Base-by-base conservation (phyloP, 495 filamentous ascomycete genomes). In the Penicillium desertorum region DNA sequence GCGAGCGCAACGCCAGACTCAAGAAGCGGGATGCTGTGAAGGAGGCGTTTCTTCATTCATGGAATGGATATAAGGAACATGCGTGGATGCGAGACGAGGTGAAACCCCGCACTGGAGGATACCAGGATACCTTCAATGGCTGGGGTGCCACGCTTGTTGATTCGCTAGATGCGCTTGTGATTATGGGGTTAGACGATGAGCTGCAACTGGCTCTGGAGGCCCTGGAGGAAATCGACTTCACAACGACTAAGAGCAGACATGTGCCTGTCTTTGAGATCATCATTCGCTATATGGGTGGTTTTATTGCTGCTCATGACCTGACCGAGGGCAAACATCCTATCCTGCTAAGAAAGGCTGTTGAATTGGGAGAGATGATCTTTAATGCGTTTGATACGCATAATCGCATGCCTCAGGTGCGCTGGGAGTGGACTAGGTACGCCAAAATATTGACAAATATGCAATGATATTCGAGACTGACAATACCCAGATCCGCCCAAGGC, bases 371-470 rank as follows among this genome's bases (percentile, higher is more conserved):
- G 57, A 81, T 99, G 50, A 72, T 98, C 34, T 96, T 91, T 76
- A 84, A 88, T 56, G 86, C 89, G 9, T 99, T 99, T 70, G 94
- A 99, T 69, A 98, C 94, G 14, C 90, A 90, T 2, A 98, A 98
- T 66, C 81, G 91, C 52, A 95, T 99, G 91, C 94, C 93, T 10
- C 68, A 89, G 51, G 81, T 80, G 37, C 73, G 79, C 51, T 86
- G 77, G 78, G 62, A 77, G 41, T 81, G 78, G 71, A 73, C 77
- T 27, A 71, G 65, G 72, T 75, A 51, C 69, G 67, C 39, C 23
- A 16, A 0, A 32, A 2, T 20, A 23, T 12, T 11, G 3, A 19
- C 8, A 5, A 10, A n/a, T 37, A 22, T 27, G 22, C 22, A 45
- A 1, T n/a, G 8, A 34, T 11, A 10, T 14, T 37, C 14, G 25